Percentiles rank a stretch among this genome's conserved stretches.
phyloP scores from a whole-genome alignment of 192 early-diverging fungal genomes.

The Entophlyctis luteolus region DNA sequence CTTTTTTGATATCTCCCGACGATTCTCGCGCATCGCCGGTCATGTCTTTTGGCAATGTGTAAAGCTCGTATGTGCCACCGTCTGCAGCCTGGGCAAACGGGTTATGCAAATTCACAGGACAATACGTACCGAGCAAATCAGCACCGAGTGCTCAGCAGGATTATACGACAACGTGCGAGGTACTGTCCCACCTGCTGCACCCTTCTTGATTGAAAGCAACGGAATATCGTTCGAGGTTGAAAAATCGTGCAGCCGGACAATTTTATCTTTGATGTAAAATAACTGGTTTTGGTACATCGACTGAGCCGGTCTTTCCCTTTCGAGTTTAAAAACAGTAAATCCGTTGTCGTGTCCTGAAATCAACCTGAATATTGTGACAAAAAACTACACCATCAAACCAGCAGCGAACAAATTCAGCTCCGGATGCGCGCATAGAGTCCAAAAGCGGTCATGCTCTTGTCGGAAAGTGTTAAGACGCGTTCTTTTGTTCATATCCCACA shows the following conservation, averaged over 20 bases:
- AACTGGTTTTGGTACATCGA: slow-evolving; percentile 78
- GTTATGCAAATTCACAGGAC: not conserved
- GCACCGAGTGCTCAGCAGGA: slow-evolving; percentile 85
- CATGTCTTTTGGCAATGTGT: slow-evolving; percentile 73
- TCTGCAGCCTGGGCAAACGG: slow-evolving; percentile 57
- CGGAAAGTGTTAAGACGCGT: slow-evolving; percentile 93
- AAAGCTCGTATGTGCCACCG: slow-evolving; percentile 88
- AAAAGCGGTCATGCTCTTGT: slow-evolving; percentile 95
- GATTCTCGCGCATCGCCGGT: slow-evolving; percentile 56
- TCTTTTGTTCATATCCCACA: slow-evolving; percentile 97
- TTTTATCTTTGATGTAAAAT: slow-evolving; percentile 86
- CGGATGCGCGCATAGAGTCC: slow-evolving; percentile 93
- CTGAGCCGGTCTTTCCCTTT: slow-evolving; percentile 92
- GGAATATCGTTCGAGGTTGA: slow-evolving; percentile 70
- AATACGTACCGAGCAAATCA: slow-evolving; percentile 69
- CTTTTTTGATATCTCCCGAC: slow-evolving; percentile 66
- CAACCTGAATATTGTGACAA: not conserved
- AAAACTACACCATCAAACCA: slow-evolving; percentile 44
- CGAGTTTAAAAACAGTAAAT: slow-evolving; percentile 96
- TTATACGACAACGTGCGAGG: slow-evolving; percentile 89
- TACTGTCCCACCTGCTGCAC: slow-evolving; percentile 61
- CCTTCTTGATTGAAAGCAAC: slow-evolving; percentile 70
- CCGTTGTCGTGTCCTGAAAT: slow-evolving; percentile 88
- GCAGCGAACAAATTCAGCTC: slow-evolving; percentile 98
- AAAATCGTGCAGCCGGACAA: slow-evolving; percentile 81